Conservation (phyloP, 169 alveolate species). For the Perkinsus olseni region DNA sequence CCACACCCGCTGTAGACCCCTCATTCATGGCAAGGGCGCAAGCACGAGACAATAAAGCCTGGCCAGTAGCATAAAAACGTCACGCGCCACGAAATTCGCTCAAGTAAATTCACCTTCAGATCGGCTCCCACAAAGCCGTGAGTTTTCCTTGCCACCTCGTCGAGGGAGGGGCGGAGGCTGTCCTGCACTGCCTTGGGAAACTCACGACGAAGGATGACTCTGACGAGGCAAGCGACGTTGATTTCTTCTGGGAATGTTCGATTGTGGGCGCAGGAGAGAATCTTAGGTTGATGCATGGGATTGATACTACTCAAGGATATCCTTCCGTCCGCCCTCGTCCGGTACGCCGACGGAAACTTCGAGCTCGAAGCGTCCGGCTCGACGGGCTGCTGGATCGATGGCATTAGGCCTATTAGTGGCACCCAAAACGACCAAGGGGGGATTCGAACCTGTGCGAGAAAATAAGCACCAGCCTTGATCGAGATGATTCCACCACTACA, state of each 20-base stretch:
- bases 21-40: neutral
- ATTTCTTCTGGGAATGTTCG: neutral
- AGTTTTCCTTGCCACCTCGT: conserved; percentile 51
- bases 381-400: conserved; percentile 82
- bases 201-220: neutral
- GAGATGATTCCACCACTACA: neutral
- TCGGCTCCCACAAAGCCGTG: conserved; percentile 71
- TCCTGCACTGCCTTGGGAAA: neutral
- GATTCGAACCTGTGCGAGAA: neutral
- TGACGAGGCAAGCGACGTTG: neutral
- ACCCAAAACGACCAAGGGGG: conserved; percentile 70
- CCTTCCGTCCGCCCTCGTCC: conserved; percentile 68
- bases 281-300: too few relatives aligned
- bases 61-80: neutral
- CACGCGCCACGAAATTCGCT: neutral
- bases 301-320: conserved; percentile 65
- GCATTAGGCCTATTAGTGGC: conserved; percentile 80
- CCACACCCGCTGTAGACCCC: neutral
- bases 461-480: neutral
- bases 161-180: neutral
- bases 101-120: conserved; percentile 13
- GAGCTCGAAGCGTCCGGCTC: conserved; percentile 94
- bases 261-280: neutral
- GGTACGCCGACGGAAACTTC: conserved; percentile 90
- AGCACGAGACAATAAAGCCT: neutral